phyloP scores from a whole-genome alignment of 148 eudicot genomes.

The Chenopodium suecicum region DNA sequence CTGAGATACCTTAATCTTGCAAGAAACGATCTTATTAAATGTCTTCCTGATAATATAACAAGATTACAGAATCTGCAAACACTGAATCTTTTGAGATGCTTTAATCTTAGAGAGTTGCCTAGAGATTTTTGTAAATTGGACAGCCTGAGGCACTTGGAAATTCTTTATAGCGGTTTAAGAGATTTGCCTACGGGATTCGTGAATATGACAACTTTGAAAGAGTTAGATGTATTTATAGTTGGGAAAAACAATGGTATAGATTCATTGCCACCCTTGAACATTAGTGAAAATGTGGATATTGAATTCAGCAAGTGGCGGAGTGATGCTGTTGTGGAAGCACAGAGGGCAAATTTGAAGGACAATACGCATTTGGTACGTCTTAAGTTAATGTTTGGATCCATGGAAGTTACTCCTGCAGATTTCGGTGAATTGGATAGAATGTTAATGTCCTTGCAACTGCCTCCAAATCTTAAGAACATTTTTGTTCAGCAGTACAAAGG shows the following conservation, averaged over 20 bases:
- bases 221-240: background rate
- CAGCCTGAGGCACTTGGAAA: no score
- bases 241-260: background rate
- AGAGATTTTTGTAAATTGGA: constrained; percentile 21
- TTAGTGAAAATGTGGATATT: background rate
- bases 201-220: background rate
- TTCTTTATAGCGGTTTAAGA: background rate
- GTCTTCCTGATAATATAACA: no score
- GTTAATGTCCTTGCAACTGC: background rate
- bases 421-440: background rate
- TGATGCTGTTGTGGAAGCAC: background rate
- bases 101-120: constrained; percentile 3
- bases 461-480: background rate
- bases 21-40: no score
- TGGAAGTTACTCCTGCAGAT: background rate
- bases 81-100: background rate
- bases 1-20: no score
- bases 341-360: background rate
- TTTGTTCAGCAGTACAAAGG: background rate
- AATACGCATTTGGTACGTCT: background rate
- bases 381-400: no score
- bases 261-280: background rate
- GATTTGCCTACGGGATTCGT: background rate
- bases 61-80: constrained; percentile 3
- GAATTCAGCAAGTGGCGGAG: background rate